Evolutionary conservation across 2,329 filamentous ascomycete genomes (phyloP).

Genomic region (Fusarium anguioides): DNA sequence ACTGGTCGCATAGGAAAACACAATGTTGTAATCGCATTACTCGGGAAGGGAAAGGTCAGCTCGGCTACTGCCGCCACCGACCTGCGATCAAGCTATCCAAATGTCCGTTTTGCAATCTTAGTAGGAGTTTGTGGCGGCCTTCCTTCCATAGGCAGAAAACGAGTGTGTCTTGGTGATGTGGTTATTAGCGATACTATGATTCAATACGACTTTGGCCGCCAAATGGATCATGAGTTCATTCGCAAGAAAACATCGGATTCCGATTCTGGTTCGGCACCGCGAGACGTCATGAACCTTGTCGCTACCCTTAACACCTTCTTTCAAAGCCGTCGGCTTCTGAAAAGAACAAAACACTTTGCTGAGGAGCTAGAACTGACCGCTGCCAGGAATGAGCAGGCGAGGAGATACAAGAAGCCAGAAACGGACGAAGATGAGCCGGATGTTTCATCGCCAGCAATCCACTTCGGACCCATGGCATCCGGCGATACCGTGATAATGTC

Average conservation of each 20-base stretch:
- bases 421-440: rapidly evolving
- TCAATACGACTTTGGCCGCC: not conserved
- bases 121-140: not conserved
- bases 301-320: not conserved
- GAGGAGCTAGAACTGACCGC: not conserved
- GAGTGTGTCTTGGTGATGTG: not conserved
- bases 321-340: not conserved
- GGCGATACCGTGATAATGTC: slow-evolving; percentile 54
- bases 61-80: not conserved
- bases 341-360: rapidly evolving
- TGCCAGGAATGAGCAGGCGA: not conserved
- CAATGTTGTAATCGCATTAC: not conserved
- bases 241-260: rapidly evolving
- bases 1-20: not conserved
- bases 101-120: not conserved
- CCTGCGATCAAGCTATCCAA: not conserved
- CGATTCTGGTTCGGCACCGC: not conserved
- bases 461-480: slow-evolving; percentile 46
- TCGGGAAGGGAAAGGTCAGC: not conserved
- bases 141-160: not conserved
- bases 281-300: not conserved
- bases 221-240: not conserved
- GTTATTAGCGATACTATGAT: not conserved
- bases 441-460: not conserved
- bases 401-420: not conserved